phyloP scores from a whole-genome alignment of 208 protist species.

The Trypanosoma scelopori region DNA sequence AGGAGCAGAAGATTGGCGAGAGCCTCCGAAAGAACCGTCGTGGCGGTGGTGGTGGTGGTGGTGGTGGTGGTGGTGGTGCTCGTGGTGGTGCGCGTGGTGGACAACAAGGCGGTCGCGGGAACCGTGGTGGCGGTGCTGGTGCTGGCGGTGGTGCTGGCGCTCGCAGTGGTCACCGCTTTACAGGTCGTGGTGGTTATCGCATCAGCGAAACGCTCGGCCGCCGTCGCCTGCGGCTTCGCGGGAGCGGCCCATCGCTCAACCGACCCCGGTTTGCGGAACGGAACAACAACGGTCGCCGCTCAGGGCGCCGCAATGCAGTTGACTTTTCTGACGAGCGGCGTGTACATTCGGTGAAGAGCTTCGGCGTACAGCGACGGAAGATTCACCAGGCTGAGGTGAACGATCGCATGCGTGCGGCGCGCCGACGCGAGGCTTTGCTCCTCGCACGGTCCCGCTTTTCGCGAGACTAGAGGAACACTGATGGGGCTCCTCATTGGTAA shows the following conservation, averaged over 20 bases:
- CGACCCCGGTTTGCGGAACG: background rate
- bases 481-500: background rate
- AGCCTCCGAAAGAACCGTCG: conserved; percentile 53
- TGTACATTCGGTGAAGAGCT: conserved; percentile 52
- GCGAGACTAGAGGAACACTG: conserved; percentile 38
- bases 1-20: conserved; percentile 83
- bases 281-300: background rate
- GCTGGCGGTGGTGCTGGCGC: conserved; percentile 3
- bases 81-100: conserved; percentile 4
- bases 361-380: conserved; percentile 30
- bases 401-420: conserved; percentile 45
- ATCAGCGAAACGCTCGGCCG: background rate
- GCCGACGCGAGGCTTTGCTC: conserved; percentile 51
- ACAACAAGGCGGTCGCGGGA: conserved; percentile 15
- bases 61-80: conserved; percentile 11
- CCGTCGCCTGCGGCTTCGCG: background rate
- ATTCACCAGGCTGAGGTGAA: conserved; percentile 58
- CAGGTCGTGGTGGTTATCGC: conserved; percentile 6
- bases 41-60: conserved; percentile 26
- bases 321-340: conserved; percentile 30
- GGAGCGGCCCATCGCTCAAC: background rate
- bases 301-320: conserved; percentile 19
- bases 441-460: conserved; percentile 64
- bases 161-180: conserved; percentile 14
- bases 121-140: conserved; percentile 20